Evolutionary conservation across 1,284 basidiomycete genomes (phyloP).

Genomic region (Puccinia triticina): DNA sequence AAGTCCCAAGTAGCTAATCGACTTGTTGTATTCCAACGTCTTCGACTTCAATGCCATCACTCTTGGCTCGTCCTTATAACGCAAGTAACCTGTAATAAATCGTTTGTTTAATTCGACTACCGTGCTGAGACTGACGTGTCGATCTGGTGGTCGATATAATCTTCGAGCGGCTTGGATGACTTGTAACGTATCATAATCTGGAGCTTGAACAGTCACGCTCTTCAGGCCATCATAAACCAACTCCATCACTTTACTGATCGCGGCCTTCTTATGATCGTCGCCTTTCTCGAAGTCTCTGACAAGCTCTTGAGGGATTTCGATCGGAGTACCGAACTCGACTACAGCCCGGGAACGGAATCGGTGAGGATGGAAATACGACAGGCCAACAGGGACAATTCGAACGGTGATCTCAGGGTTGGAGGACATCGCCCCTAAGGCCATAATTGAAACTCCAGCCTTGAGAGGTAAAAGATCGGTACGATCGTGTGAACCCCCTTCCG

Average conservation of each 20-base stretch:
- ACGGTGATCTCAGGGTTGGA: slow-evolving; percentile 82
- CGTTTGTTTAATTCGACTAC: slow-evolving; percentile 95
- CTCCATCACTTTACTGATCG: slow-evolving; percentile 85
- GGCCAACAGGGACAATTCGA: slow-evolving; percentile 89
- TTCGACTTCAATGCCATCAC: slow-evolving; percentile 79
- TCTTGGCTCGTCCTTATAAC: slow-evolving; percentile 91
- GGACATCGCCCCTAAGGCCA: slow-evolving; percentile 97
- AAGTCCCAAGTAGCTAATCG: slow-evolving; percentile 87
- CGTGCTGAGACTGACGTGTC: slow-evolving; percentile 90
- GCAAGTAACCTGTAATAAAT: slow-evolving; percentile 87
- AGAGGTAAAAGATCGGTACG: slow-evolving; percentile 89
- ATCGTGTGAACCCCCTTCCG: slow-evolving; percentile 96
- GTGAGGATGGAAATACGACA: slow-evolving; percentile 94
- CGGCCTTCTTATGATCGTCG: slow-evolving; percentile 83
- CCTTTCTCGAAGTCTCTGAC: slow-evolving; percentile 90
- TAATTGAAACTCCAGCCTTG: slow-evolving; percentile 92
- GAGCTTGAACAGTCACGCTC: slow-evolving; percentile 92
- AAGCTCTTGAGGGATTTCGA: slow-evolving; percentile 82
- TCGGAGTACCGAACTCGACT: slow-evolving; percentile 89
- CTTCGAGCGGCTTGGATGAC: slow-evolving; percentile 93
- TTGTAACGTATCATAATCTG: slow-evolving; percentile 94
- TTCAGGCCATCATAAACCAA: slow-evolving; percentile 94
- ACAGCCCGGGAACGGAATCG: slow-evolving; percentile 93
- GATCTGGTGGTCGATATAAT: slow-evolving; percentile 91
- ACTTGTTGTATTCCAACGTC: slow-evolving; percentile 91